phyloP scores from a whole-genome alignment of 2,329 filamentous ascomycete genomes.

The Lecanosticta acicola region DNA sequence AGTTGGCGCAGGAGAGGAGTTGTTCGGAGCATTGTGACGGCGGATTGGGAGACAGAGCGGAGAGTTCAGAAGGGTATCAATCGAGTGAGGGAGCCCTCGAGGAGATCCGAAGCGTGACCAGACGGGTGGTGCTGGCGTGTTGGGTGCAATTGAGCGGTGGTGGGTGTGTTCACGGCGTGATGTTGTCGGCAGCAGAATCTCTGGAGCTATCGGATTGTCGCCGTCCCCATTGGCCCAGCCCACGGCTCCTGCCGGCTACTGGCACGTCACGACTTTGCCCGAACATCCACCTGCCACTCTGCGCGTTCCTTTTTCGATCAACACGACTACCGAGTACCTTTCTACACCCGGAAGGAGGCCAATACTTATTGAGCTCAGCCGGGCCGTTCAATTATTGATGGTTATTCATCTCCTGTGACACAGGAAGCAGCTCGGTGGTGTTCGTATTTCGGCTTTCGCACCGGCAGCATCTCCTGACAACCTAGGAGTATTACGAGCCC shows the following conservation, averaged over 20 bases:
- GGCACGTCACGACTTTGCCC: background rate
- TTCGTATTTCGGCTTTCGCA: background rate
- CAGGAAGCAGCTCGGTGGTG: background rate
- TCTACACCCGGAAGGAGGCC: too few species aligned
- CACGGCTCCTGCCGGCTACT: background rate
- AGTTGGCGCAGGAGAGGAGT: slow-evolving; percentile 21
- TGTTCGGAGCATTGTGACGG: slow-evolving; percentile 20
- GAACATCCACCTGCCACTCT: background rate
- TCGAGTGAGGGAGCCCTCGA: slow-evolving; percentile 6
- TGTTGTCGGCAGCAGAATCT: slow-evolving; percentile 1
- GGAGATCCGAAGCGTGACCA: background rate
- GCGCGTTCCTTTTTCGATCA: too few species aligned
- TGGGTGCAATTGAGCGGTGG: slow-evolving; percentile 1
- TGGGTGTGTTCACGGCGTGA: slow-evolving; percentile 1
- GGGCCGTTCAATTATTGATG: too few species aligned
- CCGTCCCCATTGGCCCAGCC: background rate
- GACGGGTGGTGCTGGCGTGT: background rate
- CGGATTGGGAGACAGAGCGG: slow-evolving; percentile 8
- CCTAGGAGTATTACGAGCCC: too few species aligned
- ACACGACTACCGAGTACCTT: too few species aligned
- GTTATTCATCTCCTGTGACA: too few species aligned
- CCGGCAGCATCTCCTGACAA: background rate
- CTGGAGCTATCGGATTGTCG: background rate
- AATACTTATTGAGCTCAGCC: too few species aligned
- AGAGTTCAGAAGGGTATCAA: slow-evolving; percentile 5